These are phyloP conservation scores for Lyophyllum semitale DNA, from an alignment of 768 basidiomycete genomes.

Conservation along the genomic window DNA sequence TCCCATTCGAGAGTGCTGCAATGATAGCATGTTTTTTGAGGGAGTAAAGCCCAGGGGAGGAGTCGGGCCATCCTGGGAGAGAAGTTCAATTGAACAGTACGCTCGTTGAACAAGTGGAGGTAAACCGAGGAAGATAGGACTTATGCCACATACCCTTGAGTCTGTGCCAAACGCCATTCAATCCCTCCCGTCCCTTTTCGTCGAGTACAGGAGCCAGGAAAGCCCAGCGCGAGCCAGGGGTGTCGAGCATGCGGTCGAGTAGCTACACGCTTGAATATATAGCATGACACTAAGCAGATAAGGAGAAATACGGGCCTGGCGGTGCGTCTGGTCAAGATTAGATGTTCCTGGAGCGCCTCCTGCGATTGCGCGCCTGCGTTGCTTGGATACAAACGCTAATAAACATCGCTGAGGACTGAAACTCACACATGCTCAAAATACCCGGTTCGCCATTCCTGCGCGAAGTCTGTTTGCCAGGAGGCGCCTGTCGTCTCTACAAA, in stretches of 20 bases:
- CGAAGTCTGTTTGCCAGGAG: constrained; percentile 48
- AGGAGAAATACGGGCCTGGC: constrained; percentile 41
- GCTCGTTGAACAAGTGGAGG: too few relatives aligned
- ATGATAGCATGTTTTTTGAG: constrained; percentile 55
- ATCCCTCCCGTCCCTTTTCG: constrained; percentile 39
- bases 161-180: constrained; percentile 63
- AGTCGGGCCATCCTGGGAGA: constrained; percentile 59
- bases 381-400: neutral
- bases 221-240: constrained; percentile 44
- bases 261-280: constrained; percentile 36
- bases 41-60: constrained; percentile 45
- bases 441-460: constrained; percentile 56
- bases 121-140: too few relatives aligned
- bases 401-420: neutral
- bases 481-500: constrained; percentile 17
- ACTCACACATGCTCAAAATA: constrained; percentile 51
- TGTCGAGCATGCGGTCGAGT: constrained; percentile 54
- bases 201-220: constrained; percentile 47
- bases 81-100: too few relatives aligned
- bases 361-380: constrained; percentile 42
- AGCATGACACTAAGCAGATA: too few relatives aligned
- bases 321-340: constrained; percentile 58
- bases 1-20: constrained; percentile 64
- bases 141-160: constrained; percentile 41
- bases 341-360: constrained; percentile 45